These are phyloP conservation scores for Globisporangium okanoganense DNA, from an alignment of 352 stramenopile species.

Conservation along the genomic window DNA sequence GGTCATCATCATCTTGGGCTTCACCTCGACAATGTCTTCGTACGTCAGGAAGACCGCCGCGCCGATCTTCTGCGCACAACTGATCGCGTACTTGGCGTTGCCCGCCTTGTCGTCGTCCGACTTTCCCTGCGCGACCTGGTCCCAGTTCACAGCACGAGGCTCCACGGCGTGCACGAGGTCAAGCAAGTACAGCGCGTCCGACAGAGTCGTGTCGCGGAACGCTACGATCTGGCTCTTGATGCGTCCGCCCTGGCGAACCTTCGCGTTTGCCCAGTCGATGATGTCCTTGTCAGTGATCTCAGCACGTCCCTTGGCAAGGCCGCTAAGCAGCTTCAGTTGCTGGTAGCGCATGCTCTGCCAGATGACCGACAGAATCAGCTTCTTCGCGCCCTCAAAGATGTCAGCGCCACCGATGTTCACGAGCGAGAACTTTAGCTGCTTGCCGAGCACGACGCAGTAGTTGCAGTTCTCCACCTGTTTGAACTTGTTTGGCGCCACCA, in stretches of 20 bases:
- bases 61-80: conserved; percentile 90
- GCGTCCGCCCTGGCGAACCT: conserved; percentile 74
- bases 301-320: conserved; percentile 35
- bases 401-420: conserved; percentile 90
- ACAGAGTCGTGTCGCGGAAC: conserved; percentile 81
- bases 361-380: conserved; percentile 92
- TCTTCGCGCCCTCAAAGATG: conserved; percentile 92
- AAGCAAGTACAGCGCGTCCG: conserved; percentile 81
- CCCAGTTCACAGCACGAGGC: conserved; percentile 88
- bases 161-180: conserved; percentile 87
- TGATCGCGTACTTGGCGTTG: conserved; percentile 93
- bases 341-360: conserved; percentile 94
- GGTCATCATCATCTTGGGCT: conserved; percentile 92
- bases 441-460: conserved; percentile 86
- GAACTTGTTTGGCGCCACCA: conserved; percentile 88
- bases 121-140: conserved; percentile 60
- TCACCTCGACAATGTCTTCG: conserved; percentile 93
- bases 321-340: conserved; percentile 82
- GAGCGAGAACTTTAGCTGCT: conserved; percentile 86
- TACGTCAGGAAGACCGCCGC: conserved; percentile 91
- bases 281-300: conserved; percentile 84
- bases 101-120: conserved; percentile 81
- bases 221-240: conserved; percentile 69
- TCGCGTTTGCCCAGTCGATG: conserved; percentile 79
- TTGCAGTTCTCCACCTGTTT: conserved; percentile 90